A percentile compares a stretch with the other conserved stretches of the same genome.
These are phyloP conservation scores for Fusarium lyarnte DNA, from an alignment of 2,329 filamentous ascomycete genomes.

Conservation along the genomic window DNA sequence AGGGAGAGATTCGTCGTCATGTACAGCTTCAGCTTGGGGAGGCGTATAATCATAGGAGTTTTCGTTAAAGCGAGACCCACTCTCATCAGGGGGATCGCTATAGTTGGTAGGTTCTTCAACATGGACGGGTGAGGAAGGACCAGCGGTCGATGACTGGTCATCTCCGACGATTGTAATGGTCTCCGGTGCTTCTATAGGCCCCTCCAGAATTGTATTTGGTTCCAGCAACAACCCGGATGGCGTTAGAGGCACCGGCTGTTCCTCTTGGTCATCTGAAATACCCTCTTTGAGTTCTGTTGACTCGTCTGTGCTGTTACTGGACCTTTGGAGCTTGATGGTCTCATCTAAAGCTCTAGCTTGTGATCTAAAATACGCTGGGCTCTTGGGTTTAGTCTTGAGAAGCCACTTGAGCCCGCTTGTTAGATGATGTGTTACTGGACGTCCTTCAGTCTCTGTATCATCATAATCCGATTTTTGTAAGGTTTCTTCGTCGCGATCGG, in stretches of 20 bases:
- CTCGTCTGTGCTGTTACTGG: not conserved
- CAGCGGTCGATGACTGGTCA: not conserved
- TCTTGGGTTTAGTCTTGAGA: constrained; percentile 18
- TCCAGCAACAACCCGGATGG: not conserved
- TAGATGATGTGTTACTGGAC: not conserved
- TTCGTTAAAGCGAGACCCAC: not conserved
- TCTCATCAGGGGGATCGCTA: not conserved
- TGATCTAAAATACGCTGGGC: not conserved
- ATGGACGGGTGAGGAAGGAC: not conserved
- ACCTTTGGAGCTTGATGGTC: not conserved
- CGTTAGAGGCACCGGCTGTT: not conserved
- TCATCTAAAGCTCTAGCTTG: not conserved
- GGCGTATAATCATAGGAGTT: not conserved
- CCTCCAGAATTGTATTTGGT: not conserved
- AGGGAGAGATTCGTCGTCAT: not conserved
- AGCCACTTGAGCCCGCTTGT: constrained; percentile 30
- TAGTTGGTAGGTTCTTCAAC: not conserved
- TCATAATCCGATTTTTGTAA: not conserved
- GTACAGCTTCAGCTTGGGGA: not conserved
- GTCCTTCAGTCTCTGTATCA: not conserved
- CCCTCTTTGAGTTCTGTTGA: not conserved
- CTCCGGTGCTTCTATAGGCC: not conserved
- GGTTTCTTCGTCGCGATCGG: not conserved
- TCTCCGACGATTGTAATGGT: not conserved
- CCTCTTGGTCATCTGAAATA: not conserved